Conservation (phyloP, 2,329 filamentous ascomycete species). For the Sporothrix protearum region DNA sequence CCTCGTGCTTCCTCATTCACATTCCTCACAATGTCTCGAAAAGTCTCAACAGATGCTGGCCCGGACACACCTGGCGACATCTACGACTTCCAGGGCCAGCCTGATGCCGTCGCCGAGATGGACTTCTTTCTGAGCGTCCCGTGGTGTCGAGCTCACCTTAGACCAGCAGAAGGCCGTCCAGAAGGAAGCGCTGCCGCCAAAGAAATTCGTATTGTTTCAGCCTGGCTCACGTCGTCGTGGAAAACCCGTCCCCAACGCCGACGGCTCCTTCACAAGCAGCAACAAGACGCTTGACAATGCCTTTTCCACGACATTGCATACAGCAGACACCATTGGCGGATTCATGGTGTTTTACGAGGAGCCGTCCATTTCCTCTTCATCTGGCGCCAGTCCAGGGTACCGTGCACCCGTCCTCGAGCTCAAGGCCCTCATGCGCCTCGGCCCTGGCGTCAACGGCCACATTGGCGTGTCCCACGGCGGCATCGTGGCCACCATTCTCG, state of each 20-base stretch:
- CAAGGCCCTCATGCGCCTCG: constrained; percentile 42
- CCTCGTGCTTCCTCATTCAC: not conserved
- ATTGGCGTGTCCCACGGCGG: constrained; percentile 55
- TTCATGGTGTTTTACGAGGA: constrained; percentile 44
- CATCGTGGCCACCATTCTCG: constrained; percentile 54
- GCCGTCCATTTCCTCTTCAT: constrained; percentile 27
- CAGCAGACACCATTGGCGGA: constrained; percentile 45
- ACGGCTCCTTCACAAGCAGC: constrained; percentile 18
- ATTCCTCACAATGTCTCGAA: not conserved
- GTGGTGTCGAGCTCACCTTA: constrained; percentile 48
- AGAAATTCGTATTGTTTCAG: constrained; percentile 37
- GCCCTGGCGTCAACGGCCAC: constrained; percentile 52
- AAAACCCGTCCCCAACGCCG: constrained; percentile 32
- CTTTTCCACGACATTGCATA: constrained; percentile 50
- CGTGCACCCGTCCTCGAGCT: constrained; percentile 32
- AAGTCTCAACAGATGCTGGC: not conserved
- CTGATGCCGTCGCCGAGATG: constrained; percentile 13
- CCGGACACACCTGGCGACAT: not conserved
- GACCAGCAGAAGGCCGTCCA: constrained; percentile 33
- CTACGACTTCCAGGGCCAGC: constrained; percentile 1
- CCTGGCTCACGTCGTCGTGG: constrained; percentile 38
- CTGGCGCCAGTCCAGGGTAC: not conserved
- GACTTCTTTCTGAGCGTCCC: constrained; percentile 41
- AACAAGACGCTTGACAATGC: constrained; percentile 19
- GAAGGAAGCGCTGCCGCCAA: not conserved